Base-by-base conservation (phyloP, 371 early-diverging fungal genomes). In the Apophysomyces ossiformis region DNA sequence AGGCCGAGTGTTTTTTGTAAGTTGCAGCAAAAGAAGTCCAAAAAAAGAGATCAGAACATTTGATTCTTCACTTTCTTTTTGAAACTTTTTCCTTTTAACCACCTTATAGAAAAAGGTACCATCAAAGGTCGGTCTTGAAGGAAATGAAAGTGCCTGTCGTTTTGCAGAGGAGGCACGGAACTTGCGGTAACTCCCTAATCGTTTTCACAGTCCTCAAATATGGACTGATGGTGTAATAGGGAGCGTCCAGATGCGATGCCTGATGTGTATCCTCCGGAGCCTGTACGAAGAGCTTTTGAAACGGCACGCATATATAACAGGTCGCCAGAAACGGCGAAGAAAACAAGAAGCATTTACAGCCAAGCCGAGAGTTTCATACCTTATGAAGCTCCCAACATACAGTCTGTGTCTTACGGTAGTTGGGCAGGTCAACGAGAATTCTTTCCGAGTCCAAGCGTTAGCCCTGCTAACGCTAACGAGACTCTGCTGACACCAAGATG, bases 61-160 rank as follows among this genome's bases (percentile, higher is more conserved):
- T 26, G 32, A 26, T 26, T 26, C 32, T 26, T 26, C 32, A 26
- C 32, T 26, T 26, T 26, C 32, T 26, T 26, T 26, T 26, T 26
- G 2, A 26, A 26, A 26, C 32, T 26, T 26, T 26, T 26, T 26
- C 3, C 32, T 26, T 26, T 26, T 26, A 26, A 26, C 32, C 54
- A 50, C 1, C 8, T 50, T 21, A 21, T 16, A 50, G 54, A 50
- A 50, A 50, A 50, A 50, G 54, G 54, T 50, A n/a, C 54, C 54
- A 26, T 50, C 54, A 50, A 50, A 50, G 9, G 54, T 50, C 54
- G 54, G 54, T 11, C 54, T 50, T 50, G 54, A 50, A 50, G 54
- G 54, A 21, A 50, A 50, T 21, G 54, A 50, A 50, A 50, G 54
- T 11, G 54, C 54, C 8, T 50, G 54, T 21, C 54, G 54, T 9